Evolutionary conservation across 495 filamentous ascomycete genomes (phyloP).

Genomic region (Amphirosellinia nigrospora): DNA sequence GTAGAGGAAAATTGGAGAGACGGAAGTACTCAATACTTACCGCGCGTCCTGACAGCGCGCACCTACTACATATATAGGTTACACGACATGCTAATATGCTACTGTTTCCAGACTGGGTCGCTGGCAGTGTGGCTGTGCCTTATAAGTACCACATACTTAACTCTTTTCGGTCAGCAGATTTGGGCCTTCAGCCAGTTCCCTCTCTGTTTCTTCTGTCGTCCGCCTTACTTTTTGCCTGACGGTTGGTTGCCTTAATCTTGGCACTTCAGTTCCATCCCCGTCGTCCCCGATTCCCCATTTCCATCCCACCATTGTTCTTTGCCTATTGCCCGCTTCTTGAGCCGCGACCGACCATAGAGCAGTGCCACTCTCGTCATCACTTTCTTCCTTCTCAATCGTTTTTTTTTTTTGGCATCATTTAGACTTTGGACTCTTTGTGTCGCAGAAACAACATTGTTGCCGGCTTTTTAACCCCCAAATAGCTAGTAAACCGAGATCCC

Average conservation of each 20-base stretch:
- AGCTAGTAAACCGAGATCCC: neutral
- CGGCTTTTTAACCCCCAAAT: neutral
- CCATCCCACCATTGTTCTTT: neutral
- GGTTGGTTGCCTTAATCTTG: constrained; percentile 26
- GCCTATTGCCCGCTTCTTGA: constrained; percentile 5
- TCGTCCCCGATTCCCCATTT: neutral
- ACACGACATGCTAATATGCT: neutral
- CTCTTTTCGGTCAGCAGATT: constrained; percentile 14
- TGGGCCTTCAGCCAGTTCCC: neutral
- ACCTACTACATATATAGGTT: no score
- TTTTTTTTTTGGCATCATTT: neutral
- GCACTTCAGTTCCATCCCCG: neutral
- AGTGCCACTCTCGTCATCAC: constrained; percentile 15
- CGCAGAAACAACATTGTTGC: neutral
- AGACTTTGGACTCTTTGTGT: neutral
- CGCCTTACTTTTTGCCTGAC: constrained; percentile 43
- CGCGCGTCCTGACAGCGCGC: neutral
- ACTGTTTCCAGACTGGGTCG: neutral
- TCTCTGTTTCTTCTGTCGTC: constrained; percentile 14
- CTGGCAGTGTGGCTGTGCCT: constrained; percentile 4
- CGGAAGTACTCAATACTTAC: constrained; percentile 7
- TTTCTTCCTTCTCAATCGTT: constrained; percentile 1
- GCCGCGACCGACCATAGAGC: constrained; percentile 23
- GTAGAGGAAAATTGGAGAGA: constrained; percentile 1
- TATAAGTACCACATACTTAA: neutral